These are phyloP conservation scores for Curvularia lunata DNA, from an alignment of 2,329 filamentous ascomycete species.

Conservation along the genomic window DNA sequence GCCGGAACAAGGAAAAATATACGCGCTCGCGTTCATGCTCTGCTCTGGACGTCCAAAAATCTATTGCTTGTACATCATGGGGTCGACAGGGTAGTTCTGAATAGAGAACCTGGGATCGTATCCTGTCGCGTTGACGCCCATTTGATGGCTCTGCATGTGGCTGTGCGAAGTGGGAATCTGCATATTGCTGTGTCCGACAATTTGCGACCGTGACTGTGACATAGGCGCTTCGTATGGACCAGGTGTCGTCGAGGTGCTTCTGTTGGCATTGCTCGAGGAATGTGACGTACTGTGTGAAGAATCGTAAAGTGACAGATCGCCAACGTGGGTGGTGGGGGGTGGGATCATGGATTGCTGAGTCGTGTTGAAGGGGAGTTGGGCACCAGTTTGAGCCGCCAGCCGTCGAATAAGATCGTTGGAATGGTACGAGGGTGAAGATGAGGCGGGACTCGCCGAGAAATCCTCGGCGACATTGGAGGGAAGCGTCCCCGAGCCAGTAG, in stretches of 20 bases:
- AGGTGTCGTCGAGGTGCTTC: constrained; percentile 44
- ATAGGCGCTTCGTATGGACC: constrained; percentile 42
- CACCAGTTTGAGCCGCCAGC: constrained; percentile 45
- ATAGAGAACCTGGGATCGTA: constrained; percentile 45
- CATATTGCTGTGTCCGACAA: constrained; percentile 30
- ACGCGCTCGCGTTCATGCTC: constrained; percentile 6
- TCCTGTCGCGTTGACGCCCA: constrained; percentile 36
- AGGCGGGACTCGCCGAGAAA: constrained; percentile 32
- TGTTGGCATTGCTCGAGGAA: constrained; percentile 40
- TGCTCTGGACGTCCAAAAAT: constrained; percentile 7
- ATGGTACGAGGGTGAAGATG: constrained; percentile 41
- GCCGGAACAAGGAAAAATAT: constrained; percentile 4
- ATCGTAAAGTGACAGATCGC: constrained; percentile 46
- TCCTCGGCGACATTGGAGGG: constrained; percentile 43
- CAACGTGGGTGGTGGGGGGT: constrained; percentile 41
- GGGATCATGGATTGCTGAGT: constrained; percentile 42
- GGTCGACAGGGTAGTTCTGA: constrained; percentile 44
- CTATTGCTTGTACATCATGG: constrained; percentile 45
- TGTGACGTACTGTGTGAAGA: constrained; percentile 41
- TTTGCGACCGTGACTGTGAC: constrained; percentile 34
- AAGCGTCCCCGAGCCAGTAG: constrained; percentile 33
- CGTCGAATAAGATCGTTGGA: constrained; percentile 45
- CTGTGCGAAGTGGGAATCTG: constrained; percentile 36
- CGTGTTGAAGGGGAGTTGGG: constrained; percentile 43
- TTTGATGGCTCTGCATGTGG: constrained; percentile 42